phyloP scores from a whole-genome alignment of 2,329 filamentous ascomycete species.

The Fusarium sp. region DNA sequence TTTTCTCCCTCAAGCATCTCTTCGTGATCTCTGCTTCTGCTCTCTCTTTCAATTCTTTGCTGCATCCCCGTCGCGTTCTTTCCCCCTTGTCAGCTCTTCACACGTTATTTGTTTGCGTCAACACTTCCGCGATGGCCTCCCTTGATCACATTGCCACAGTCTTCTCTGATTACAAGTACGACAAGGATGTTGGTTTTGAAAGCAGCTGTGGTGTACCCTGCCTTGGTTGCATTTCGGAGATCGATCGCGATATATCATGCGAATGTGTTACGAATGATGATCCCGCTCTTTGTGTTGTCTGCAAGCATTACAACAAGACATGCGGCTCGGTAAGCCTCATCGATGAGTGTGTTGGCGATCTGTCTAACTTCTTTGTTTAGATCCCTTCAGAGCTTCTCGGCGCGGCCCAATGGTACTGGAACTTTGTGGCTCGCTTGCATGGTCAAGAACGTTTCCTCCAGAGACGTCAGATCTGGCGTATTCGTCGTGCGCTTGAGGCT shows the following conservation, averaged over 20 bases:
- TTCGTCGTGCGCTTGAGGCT: too few species aligned
- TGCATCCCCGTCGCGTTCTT: too few species aligned
- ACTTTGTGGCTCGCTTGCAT: not conserved
- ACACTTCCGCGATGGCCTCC: not conserved
- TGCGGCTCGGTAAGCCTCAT: not conserved
- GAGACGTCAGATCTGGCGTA: too few species aligned
- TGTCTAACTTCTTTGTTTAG: not conserved
- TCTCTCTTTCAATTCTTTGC: not conserved
- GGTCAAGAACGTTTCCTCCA: too few species aligned
- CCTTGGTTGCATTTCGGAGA: rapidly evolving
- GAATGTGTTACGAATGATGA: too few species aligned
- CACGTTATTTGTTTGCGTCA: rapidly evolving
- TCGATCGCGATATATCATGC: not conserved
- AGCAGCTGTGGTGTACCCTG: not conserved
- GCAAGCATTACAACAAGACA: rapidly evolving
- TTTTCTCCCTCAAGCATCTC: not conserved
- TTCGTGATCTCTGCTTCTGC: not conserved
- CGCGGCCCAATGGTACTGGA: not conserved
- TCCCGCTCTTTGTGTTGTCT: not conserved
- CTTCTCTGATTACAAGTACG: not conserved
- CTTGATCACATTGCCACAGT: rapidly evolving
- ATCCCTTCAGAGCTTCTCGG: not conserved
- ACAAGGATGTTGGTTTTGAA: not conserved
- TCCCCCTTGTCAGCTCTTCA: not conserved
- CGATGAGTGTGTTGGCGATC: too few species aligned